phyloP scores from a whole-genome alignment of 2,329 filamentous ascomycete species.

The Ophiosphaerella korrae region DNA sequence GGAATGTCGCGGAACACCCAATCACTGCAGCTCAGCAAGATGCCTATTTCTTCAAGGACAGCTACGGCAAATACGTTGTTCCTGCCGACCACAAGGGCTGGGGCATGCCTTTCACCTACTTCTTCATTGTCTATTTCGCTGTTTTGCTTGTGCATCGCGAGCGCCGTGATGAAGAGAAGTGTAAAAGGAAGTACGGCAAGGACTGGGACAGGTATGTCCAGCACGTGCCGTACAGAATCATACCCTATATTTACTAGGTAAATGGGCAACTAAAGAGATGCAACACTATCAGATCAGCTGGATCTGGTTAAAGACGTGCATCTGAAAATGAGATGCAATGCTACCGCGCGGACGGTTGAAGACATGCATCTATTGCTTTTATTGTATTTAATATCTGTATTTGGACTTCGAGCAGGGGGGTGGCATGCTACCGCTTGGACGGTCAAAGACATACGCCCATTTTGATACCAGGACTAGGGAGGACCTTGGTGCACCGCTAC shows the following conservation, averaged over 20 bases:
- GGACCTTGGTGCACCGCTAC: slow-evolving; percentile 24
- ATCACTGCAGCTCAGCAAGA: slow-evolving; percentile 52
- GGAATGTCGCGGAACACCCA: slow-evolving; percentile 50
- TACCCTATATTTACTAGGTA: slow-evolving; percentile 79
- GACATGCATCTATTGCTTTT: slow-evolving; percentile 16
- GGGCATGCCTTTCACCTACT: slow-evolving; percentile 90
- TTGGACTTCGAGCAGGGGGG: not conserved
- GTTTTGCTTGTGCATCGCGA: slow-evolving; percentile 86
- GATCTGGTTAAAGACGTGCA: slow-evolving; percentile 36
- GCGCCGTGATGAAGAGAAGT: slow-evolving; percentile 87
- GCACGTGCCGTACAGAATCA: slow-evolving; percentile 78
- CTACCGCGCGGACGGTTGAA: slow-evolving; percentile 30
- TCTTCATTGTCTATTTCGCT: slow-evolving; percentile 92
- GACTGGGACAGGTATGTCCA: slow-evolving; percentile 91
- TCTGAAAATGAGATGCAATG: slow-evolving; percentile 21
- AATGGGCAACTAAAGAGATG: slow-evolving; percentile 10
- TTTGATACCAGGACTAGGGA: not conserved
- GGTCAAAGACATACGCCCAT: slow-evolving; percentile 33
- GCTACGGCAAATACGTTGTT: slow-evolving; percentile 68
- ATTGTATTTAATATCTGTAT: slow-evolving; percentile 1
- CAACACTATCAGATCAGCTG: slow-evolving; percentile 29
- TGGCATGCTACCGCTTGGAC: slow-evolving; percentile 25
- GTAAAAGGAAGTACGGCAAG: slow-evolving; percentile 84
- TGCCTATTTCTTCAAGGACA: slow-evolving; percentile 60
- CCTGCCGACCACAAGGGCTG: slow-evolving; percentile 77